phyloP scores from a whole-genome alignment of 2,329 filamentous ascomycete genomes.

The Sporothrix euskadiensis region DNA sequence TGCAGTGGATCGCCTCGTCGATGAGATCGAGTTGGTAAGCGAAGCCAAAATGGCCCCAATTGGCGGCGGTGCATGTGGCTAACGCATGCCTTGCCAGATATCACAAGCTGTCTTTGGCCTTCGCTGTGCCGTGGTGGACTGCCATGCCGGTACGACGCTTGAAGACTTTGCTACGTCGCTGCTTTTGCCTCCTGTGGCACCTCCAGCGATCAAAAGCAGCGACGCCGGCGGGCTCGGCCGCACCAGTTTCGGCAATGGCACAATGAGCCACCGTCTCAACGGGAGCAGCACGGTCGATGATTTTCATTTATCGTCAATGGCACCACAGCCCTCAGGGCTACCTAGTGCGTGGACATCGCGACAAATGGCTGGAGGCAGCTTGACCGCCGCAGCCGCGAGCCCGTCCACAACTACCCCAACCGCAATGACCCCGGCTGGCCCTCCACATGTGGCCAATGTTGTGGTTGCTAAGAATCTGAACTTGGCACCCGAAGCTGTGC shows the following conservation, averaged over 20 bases:
- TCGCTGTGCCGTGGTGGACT: conserved; percentile 68
- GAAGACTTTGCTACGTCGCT: conserved; percentile 78
- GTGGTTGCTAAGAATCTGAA: conserved; percentile 81
- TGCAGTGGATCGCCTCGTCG: conserved; percentile 65
- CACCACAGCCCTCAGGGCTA: conserved; percentile 11
- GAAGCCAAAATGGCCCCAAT: not conserved
- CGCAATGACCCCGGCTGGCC: conserved; percentile 27
- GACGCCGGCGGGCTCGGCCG: conserved; percentile 32
- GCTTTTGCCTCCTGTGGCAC: conserved; percentile 46
- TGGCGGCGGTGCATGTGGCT: no score
- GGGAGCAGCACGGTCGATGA: conserved; percentile 30
- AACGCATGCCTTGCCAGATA: conserved; percentile 49
- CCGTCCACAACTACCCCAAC: conserved; percentile 29
- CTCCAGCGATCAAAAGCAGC: conserved; percentile 38
- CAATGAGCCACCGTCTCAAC: not conserved
- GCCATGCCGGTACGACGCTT: conserved; percentile 69
- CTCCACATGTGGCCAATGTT: conserved; percentile 68
- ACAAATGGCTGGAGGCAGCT: not conserved
- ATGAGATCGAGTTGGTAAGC: conserved; percentile 69
- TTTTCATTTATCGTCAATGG: conserved; percentile 31
- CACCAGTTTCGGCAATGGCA: conserved; percentile 20
- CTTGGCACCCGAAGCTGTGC: conserved; percentile 69
- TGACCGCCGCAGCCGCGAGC: not conserved
- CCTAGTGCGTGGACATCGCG: conserved; percentile 2
- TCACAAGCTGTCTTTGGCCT: conserved; percentile 72